Conservation (phyloP, 2,329 filamentous ascomycete genomes). For the Cadophora sp. region DNA sequence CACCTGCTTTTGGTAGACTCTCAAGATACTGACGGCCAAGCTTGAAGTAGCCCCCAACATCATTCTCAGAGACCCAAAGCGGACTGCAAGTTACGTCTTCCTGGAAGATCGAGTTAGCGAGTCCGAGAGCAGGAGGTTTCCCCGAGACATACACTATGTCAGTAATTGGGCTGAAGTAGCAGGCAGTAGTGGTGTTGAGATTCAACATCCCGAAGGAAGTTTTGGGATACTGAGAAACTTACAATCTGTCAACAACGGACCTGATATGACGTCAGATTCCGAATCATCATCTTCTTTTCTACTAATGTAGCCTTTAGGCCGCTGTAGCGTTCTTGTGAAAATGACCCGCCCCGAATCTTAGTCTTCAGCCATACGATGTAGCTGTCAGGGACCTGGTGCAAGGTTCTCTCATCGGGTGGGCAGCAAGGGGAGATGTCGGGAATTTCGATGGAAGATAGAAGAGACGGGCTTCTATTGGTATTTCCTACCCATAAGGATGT, state of each 20-base stretch:
- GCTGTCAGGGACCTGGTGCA: background rate
- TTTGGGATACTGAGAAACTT: background rate
- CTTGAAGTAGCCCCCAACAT: background rate
- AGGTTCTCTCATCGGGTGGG: background rate
- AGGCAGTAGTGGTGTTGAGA: background rate
- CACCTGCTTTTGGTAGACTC: background rate
- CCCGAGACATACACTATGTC: background rate
- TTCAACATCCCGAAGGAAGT: background rate
- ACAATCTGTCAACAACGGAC: background rate
- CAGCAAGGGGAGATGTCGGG: background rate
- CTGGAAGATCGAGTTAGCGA: background rate
- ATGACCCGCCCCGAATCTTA: background rate
- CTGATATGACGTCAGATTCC: background rate
- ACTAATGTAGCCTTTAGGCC: background rate
- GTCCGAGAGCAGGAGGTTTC: background rate
- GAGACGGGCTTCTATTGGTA: background rate
- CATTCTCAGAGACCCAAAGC: background rate
- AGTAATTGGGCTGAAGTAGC: too few relatives aligned
- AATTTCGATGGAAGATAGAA: background rate
- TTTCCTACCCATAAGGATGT: background rate
- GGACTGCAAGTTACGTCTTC: background rate
- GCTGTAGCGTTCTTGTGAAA: background rate
- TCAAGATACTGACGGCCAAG: background rate
- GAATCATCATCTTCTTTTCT: background rate
- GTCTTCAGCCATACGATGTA: background rate